Conservation (phyloP, 257 asterid species). For the Orobanche coerulescens region DNA sequence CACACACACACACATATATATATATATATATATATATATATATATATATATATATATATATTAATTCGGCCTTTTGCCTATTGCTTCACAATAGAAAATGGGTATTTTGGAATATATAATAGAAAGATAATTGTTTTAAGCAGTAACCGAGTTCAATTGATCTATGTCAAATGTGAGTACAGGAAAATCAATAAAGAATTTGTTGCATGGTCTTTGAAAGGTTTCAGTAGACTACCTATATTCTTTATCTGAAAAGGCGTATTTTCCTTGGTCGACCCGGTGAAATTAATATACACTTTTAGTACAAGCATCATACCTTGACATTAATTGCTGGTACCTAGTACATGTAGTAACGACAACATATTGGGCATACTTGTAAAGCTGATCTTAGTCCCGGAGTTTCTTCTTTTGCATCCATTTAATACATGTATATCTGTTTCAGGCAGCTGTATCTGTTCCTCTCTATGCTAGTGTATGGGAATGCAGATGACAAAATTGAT, state of each 20-base stretch:
- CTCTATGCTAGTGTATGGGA: constrained; percentile 81
- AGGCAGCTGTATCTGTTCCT: constrained; percentile 79
- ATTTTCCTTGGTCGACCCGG: constrained; percentile 10
- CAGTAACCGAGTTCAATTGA: constrained; percentile 1
- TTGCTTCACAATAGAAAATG: constrained; percentile 1
- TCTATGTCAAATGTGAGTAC: background rate
- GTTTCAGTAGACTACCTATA: constrained; percentile 1
- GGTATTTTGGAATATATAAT: background rate
- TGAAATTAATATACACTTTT: constrained; percentile 13
- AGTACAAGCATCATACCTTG: background rate
- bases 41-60: no score
- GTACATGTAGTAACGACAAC: constrained; percentile 8
- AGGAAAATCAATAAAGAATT: background rate
- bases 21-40: no score
- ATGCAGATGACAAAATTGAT: constrained; percentile 67
- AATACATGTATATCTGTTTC: constrained; percentile 27
- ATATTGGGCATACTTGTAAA: constrained; percentile 11
- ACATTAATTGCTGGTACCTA: background rate
- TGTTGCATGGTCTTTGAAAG: constrained; percentile 13
- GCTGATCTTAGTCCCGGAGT: constrained; percentile 6
- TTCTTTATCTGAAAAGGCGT: background rate
- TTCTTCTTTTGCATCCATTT: constrained; percentile 14
- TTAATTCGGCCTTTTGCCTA: constrained; percentile 8
- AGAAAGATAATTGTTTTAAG: background rate
- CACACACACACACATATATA: no score